These are phyloP conservation scores for Cercospora zeae-maydis DNA, from an alignment of 2,329 filamentous ascomycete genomes.

Conservation along the genomic window DNA sequence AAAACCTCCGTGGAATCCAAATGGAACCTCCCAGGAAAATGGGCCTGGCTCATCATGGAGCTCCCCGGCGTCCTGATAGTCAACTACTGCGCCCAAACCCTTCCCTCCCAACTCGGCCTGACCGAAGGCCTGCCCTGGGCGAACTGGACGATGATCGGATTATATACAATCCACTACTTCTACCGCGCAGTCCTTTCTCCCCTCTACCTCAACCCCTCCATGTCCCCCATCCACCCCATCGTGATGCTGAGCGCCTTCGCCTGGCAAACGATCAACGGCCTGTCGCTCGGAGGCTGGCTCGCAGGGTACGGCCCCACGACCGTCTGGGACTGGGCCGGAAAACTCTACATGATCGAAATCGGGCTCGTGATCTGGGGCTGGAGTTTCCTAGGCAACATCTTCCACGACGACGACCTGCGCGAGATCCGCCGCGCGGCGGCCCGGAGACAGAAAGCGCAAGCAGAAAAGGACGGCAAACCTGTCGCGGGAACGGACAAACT, in stretches of 20 bases:
- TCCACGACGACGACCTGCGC: conserved; percentile 84
- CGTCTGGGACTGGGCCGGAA: conserved; percentile 50
- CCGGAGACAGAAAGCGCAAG: conserved; percentile 53
- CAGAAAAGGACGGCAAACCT: conserved; percentile 45
- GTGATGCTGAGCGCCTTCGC: conserved; percentile 61
- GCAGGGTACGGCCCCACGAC: conserved; percentile 72
- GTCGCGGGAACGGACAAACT: conserved; percentile 66
- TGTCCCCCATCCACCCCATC: conserved; percentile 78
- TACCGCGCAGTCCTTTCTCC: conserved; percentile 86
- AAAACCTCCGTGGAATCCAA: conserved; percentile 75
- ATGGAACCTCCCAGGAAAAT: conserved; percentile 83
- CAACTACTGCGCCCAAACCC: conserved; percentile 70
- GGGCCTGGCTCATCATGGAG: conserved; percentile 90
- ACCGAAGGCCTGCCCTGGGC: conserved; percentile 61
- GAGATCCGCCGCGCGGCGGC: conserved; percentile 74
- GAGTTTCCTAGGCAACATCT: conserved; percentile 76
- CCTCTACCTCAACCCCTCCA: conserved; percentile 75
- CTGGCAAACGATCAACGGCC: conserved; percentile 81
- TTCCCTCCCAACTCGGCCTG: conserved; percentile 59
- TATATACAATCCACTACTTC: conserved; percentile 78
- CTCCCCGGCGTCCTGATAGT: conserved; percentile 70
- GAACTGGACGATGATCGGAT: conserved; percentile 69
- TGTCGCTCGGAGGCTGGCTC: conserved; percentile 74
- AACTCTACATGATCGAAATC: conserved; percentile 48
- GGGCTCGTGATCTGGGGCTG: conserved; percentile 74